Conservation (phyloP, 106 monocot species). For the Dendrobium huoshanense region DNA sequence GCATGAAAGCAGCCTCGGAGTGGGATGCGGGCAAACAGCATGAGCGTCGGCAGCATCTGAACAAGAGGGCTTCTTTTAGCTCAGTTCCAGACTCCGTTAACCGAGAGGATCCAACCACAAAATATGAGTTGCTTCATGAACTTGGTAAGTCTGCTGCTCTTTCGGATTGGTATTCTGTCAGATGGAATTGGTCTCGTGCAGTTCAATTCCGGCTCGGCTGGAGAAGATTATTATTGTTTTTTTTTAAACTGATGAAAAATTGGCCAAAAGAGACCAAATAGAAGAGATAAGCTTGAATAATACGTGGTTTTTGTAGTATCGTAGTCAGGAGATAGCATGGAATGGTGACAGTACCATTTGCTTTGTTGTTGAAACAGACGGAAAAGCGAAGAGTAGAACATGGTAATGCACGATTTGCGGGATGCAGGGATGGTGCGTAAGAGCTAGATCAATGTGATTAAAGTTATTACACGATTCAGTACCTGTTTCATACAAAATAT, state of each 20-base stretch:
- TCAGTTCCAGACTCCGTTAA: conserved; percentile 77
- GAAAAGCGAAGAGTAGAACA: background rate
- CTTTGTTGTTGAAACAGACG: background rate
- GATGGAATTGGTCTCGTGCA: background rate
- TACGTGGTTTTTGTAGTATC: background rate
- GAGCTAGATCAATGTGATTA: background rate
- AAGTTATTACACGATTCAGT: too few relatives aligned
- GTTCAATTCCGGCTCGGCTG: background rate
- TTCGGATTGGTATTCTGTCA: background rate
- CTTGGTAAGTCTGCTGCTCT: conserved; percentile 57
- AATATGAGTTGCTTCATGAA: conserved; percentile 91
- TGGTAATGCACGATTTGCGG: background rate
- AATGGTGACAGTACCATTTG: background rate
- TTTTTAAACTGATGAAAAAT: background rate
- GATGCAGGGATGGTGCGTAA: background rate
- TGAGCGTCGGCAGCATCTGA: conserved; percentile 32
- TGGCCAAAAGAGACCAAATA: background rate
- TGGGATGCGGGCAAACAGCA: conserved; percentile 19
- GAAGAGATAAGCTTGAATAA: background rate
- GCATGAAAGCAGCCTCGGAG: conserved; percentile 14
- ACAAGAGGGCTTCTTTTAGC: conserved; percentile 81
- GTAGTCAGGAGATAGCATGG: background rate
- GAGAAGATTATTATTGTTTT: background rate
- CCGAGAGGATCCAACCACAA: conserved; percentile 87
- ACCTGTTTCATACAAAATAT: too few relatives aligned